Percentiles rank a stretch among this genome's conserved stretches.
These are phyloP conservation scores for Amphibolis antarctica DNA, from an alignment of 106 monocot species.

Conservation along the genomic window DNA sequence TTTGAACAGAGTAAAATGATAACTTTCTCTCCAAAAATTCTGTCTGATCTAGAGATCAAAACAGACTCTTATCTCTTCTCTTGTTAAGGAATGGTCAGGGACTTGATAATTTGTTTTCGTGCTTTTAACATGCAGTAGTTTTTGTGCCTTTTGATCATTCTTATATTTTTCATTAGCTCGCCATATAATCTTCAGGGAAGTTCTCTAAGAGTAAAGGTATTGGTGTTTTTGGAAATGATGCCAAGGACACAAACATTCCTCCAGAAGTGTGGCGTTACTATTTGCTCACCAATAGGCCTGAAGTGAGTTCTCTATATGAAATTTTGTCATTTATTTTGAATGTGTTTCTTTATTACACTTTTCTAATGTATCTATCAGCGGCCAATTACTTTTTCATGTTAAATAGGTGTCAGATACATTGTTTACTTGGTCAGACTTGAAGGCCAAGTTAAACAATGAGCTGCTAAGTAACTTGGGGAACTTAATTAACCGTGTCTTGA, in stretches of 20 bases:
- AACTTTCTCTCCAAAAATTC: too few species aligned
- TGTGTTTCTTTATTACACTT: not conserved
- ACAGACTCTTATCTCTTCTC: too few species aligned
- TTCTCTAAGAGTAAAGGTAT: slow-evolving; percentile 95
- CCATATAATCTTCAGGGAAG: slow-evolving; percentile 42
- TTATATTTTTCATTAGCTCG: not conserved
- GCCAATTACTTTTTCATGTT: slow-evolving; percentile 10
- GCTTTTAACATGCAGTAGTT: not conserved
- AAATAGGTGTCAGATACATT: slow-evolving; percentile 87
- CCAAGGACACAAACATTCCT: slow-evolving; percentile 82
- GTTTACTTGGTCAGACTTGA: slow-evolving; percentile 91
- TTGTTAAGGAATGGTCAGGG: too few species aligned
- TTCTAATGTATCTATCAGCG: not conserved
- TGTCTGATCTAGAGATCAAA: too few species aligned
- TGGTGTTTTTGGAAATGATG: slow-evolving; percentile 97
- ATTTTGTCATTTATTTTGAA: not conserved
- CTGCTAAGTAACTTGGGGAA: slow-evolving; percentile 84
- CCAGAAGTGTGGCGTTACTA: slow-evolving; percentile 97
- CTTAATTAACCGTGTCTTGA: slow-evolving; percentile 84
- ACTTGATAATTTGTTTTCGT: not conserved
- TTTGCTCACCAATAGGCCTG: slow-evolving; percentile 81
- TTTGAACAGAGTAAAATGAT: too few species aligned
- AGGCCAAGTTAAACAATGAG: slow-evolving; percentile 90
- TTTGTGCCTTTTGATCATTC: not conserved
- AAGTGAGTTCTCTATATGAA: slow-evolving; percentile 41